Percentiles rank a stretch among this genome's conserved stretches.
phyloP scores from a whole-genome alignment of 1,139 yeast genomes.

The Yamadazyma kanchanaburiensis region DNA sequence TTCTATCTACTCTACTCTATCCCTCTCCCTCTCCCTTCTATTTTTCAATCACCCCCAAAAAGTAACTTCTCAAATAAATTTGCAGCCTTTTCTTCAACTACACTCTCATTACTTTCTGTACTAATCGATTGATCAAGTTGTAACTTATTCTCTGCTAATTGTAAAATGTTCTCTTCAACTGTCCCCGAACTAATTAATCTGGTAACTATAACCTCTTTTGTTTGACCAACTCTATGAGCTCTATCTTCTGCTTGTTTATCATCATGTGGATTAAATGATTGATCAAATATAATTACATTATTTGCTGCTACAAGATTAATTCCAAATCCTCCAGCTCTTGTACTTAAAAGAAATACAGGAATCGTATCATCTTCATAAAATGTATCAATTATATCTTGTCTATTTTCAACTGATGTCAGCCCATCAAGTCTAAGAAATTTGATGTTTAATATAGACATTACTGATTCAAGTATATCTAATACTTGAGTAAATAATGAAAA shows the following conservation, averaged over 20 bases:
- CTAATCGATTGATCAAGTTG: constrained; percentile 77
- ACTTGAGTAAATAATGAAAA: constrained; percentile 93
- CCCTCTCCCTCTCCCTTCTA: too few relatives aligned
- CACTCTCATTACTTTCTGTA: constrained; percentile 36
- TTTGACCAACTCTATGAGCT: constrained; percentile 97
- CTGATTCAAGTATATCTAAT: constrained; percentile 79
- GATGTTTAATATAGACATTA: constrained; percentile 61
- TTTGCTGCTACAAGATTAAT: constrained; percentile 95
- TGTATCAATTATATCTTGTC: constrained; percentile 89
- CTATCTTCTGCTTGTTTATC: constrained; percentile 98
- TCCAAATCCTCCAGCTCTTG: constrained; percentile 98
- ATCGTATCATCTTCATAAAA: constrained; percentile 80
- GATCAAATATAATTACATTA: constrained; percentile 86
- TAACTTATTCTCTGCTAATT: constrained; percentile 84
- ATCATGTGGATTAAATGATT: constrained; percentile 96
- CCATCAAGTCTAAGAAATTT: constrained; percentile 89
- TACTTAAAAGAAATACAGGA: constrained; percentile 83
- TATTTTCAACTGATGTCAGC: constrained; percentile 84
- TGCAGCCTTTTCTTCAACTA: constrained; percentile 52
- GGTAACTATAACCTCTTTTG: constrained; percentile 77
- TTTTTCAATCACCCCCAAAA: too few relatives aligned
- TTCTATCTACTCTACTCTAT: too few relatives aligned
- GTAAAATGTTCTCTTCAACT: constrained; percentile 85
- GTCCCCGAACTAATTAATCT: constrained; percentile 72
- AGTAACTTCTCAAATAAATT: constrained; percentile 51